Conservation (phyloP, 2,329 filamentous ascomycete genomes). For the Talaromyces sp. region DNA sequence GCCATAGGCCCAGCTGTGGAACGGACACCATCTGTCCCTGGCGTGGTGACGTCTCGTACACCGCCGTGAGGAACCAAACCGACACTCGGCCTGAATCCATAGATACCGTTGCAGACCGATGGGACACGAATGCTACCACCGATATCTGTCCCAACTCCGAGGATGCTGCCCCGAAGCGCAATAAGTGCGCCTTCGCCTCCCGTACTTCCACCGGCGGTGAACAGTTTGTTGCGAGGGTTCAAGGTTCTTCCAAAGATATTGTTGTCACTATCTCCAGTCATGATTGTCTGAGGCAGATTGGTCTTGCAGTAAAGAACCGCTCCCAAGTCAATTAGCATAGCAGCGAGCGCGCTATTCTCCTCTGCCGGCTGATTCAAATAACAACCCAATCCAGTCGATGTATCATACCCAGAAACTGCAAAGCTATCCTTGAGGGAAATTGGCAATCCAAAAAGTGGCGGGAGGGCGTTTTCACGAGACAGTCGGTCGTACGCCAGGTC, state of each 20-base stretch:
- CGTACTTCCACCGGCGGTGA: slow-evolving; percentile 27
- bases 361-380: slow-evolving; percentile 7
- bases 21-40: slow-evolving; percentile 30
- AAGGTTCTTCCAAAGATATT: slow-evolving; percentile 24
- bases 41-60: slow-evolving; percentile 23
- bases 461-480: slow-evolving; percentile 12
- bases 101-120: slow-evolving; percentile 29
- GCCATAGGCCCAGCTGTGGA: slow-evolving; percentile 27
- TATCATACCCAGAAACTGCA: slow-evolving; percentile 43
- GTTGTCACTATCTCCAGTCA: slow-evolving; percentile 42
- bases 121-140: slow-evolving; percentile 32
- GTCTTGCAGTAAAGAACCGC: slow-evolving; percentile 55
- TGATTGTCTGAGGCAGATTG: slow-evolving; percentile 58
- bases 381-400: slow-evolving; percentile 44
- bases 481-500: not conserved
- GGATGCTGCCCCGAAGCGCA: slow-evolving; percentile 28
- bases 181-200: slow-evolving; percentile 35
- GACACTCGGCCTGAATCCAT: slow-evolving; percentile 33
- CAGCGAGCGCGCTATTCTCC: slow-evolving; percentile 18
- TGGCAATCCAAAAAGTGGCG: slow-evolving; percentile 36
- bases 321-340: slow-evolving; percentile 26
- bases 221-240: slow-evolving; percentile 26
- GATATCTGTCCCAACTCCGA: slow-evolving; percentile 33
- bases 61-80: slow-evolving; percentile 25
- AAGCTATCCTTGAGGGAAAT: slow-evolving; percentile 34